phyloP scores from a whole-genome alignment of 139 green algal species.

The Chlorella vulgaris region DNA sequence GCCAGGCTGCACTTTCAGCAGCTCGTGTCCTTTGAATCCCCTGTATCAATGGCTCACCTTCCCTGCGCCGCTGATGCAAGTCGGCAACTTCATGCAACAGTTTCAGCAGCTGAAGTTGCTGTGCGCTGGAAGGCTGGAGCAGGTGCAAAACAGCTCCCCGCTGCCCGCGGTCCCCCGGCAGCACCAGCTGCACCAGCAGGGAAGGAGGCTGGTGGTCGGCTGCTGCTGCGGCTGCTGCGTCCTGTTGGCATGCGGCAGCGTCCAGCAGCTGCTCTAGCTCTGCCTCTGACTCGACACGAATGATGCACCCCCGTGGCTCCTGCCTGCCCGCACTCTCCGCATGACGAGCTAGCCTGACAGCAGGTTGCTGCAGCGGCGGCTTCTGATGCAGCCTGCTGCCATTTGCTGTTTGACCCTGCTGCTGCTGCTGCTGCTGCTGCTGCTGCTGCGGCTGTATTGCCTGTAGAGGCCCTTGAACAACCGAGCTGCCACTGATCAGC shows the following conservation, averaged over 20 bases:
- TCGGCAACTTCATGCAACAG: slow-evolving; percentile 12
- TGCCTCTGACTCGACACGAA: background rate
- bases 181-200: background rate
- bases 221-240: background rate
- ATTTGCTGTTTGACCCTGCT: too few species aligned
- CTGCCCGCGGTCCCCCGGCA: background rate
- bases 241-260: background rate
- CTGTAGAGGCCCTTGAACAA: background rate
- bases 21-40: too few species aligned
- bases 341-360: too few species aligned
- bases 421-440: background rate
- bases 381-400: too few species aligned
- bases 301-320: too few species aligned
- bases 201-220: background rate
- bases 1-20: too few species aligned
- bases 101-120: background rate
- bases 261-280: slow-evolving; percentile 11
- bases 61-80: slow-evolving; percentile 5
- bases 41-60: slow-evolving; percentile 17
- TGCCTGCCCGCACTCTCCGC: too few species aligned
- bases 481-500: background rate
- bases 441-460: background rate
- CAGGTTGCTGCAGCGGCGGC: too few species aligned
- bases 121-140: background rate
- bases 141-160: slow-evolving; percentile 6